phyloP scores from a whole-genome alignment of 2,329 filamentous ascomycete species.

The Pseudocercospora pini-densiflorae region DNA sequence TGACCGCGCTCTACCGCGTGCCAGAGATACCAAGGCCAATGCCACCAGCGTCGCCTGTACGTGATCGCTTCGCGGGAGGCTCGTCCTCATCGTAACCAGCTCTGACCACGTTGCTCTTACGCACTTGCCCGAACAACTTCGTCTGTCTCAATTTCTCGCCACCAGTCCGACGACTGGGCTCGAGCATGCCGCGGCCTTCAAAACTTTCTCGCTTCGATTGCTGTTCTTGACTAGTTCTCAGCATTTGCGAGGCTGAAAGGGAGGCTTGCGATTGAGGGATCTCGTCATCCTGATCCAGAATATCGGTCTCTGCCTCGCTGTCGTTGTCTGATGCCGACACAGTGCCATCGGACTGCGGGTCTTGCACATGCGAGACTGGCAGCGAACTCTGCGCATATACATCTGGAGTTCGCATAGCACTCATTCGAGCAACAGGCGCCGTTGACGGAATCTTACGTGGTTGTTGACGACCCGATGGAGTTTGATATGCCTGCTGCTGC shows the following conservation, averaged over 20 bases:
- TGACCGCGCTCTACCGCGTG: slow-evolving; percentile 20
- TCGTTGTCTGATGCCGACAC: slow-evolving; percentile 71
- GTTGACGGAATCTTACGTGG: slow-evolving; percentile 50
- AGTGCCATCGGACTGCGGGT: slow-evolving; percentile 60
- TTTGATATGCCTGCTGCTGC: slow-evolving; percentile 57
- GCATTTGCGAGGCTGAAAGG: slow-evolving; percentile 71
- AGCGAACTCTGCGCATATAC: slow-evolving; percentile 32
- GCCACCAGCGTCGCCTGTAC: slow-evolving; percentile 46
- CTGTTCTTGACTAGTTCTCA: slow-evolving; percentile 52
- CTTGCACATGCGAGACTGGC: slow-evolving; percentile 24
- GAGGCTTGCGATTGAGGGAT: slow-evolving; percentile 77
- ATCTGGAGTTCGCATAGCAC: slow-evolving; percentile 47
- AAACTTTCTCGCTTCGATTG: slow-evolving; percentile 41
- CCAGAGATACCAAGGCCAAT: slow-evolving; percentile 38
- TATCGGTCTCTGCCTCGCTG: slow-evolving; percentile 60
- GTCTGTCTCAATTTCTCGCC: slow-evolving; percentile 55
- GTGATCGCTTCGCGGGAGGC: slow-evolving; percentile 56
- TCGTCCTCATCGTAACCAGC: slow-evolving; percentile 25
- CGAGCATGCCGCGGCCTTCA: slow-evolving; percentile 41
- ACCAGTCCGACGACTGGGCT: slow-evolving; percentile 12
- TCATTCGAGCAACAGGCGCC: slow-evolving; percentile 53
- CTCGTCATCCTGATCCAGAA: slow-evolving; percentile 62
- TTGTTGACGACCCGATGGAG: slow-evolving; percentile 32
- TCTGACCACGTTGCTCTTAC: slow-evolving; percentile 56
- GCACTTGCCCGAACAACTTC: slow-evolving; percentile 66